phyloP scores from a whole-genome alignment of 208 protist genomes.

The Herpetomonas tarakana region DNA sequence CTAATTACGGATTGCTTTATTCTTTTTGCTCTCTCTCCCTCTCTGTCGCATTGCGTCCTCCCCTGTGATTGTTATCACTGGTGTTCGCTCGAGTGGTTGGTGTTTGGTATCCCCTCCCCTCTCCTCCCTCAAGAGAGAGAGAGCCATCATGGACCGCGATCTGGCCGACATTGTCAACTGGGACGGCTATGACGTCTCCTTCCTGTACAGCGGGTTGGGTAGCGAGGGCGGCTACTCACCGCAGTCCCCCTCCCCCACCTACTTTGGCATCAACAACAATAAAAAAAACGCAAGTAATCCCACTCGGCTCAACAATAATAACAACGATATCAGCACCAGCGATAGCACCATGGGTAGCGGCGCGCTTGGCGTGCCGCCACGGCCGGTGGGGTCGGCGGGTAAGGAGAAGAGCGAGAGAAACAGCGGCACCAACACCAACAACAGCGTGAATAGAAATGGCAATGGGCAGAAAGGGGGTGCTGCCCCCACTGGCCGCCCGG shows the following conservation, averaged over 20 bases:
- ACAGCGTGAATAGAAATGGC: slow-evolving; percentile 18
- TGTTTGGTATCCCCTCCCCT: no score
- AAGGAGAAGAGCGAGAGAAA: slow-evolving; percentile 34
- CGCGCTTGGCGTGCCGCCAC: slow-evolving; percentile 30
- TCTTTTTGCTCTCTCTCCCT: no score
- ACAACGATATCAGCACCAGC: slow-evolving; percentile 15
- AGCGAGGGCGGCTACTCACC: slow-evolving; percentile 16
- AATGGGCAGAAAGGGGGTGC: slow-evolving; percentile 4
- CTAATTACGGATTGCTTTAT: no score
- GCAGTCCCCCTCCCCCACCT: neutral
- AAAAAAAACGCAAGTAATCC: no score
- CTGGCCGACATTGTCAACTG: neutral
- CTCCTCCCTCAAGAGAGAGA: no score
- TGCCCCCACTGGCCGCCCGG: slow-evolving; percentile 13
- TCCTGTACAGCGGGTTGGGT: neutral
- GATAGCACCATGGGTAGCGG: slow-evolving; percentile 11
- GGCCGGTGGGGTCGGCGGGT: no score
- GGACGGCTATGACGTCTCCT: neutral
- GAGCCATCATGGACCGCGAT: neutral
- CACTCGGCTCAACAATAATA: slow-evolving; percentile 8
- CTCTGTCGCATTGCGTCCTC: no score
- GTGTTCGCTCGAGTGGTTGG: no score
- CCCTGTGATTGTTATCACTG: no score
- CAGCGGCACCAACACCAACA: slow-evolving; percentile 24
- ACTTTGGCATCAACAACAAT: neutral